Evolutionary conservation across 768 basidiomycete genomes (phyloP), one percentile per base, ranked within the genome.

Genomic region (Xanthoconium purpureum): DNA sequence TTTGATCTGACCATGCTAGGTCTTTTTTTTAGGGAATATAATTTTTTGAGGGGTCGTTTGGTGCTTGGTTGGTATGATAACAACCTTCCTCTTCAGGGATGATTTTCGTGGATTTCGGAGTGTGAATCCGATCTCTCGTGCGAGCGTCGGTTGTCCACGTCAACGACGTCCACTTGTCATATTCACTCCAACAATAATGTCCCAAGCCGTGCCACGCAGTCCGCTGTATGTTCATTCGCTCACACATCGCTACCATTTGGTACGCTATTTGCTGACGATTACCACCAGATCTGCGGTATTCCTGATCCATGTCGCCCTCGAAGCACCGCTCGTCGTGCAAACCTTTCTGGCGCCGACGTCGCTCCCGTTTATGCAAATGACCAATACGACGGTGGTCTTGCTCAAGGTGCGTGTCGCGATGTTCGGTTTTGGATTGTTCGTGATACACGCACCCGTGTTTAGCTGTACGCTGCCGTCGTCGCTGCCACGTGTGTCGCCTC

Each of bases 351-450:
- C 83, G 0, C 84, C 89, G 1, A 63, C 71, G 17, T 75, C 70
- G 15, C 69, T 93, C 18, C 91, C 91, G 0, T 91, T 94, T 69
- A 61, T 92, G 53, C 83, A 91, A 67, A 77, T 91, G 62, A 92
- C 86, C 63, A 94, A 94, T 75, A 93, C 91, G 6, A 82, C 89
- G 0, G 48, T 92, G 9, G 83, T 91, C 3, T 59, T 93, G 9
- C 71, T 91, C 47, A 92, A 92, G 79, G 91, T 87, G 47, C 28
- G 51, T 42, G 24, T 14, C 40, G 12, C 28, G 49, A n/a, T 12
- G 9, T 11, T 28, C 18, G 17, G 12, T 10, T 11, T 20, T 3
- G 3, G 42, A 13, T 20, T 28, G 6, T 10, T 2, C 39, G 20
- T 24, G 38, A 42, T 29, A 29, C 28, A 15, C 15, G 1, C 40